Evolutionary conservation across 2,329 filamentous ascomycete species (phyloP), one percentile per base, ranked within the genome.

Genomic region (Stromatinia cepivora): DNA sequence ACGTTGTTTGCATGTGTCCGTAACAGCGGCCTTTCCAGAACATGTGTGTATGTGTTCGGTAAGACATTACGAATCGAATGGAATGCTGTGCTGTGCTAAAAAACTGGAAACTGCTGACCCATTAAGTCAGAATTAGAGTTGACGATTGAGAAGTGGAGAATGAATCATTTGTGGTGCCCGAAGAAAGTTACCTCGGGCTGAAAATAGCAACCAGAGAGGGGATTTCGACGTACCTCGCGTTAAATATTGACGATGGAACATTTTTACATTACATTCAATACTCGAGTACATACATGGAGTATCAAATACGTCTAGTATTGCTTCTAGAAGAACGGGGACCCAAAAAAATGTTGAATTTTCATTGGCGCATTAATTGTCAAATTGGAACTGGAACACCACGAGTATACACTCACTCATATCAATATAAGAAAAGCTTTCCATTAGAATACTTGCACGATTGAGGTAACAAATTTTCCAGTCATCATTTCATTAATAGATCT

Each of bases 341-440:
- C 15, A 39, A 34, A 22, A 25, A n/a, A 34, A 46, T 39, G 22
- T 28, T 15, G 15, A 39, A 13, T 15, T 15, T 52, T 39, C 61
- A 64, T 64, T 64, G 61, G 61, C 61, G 61, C 61, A 52, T 52
- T 39, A 64, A 52, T 64, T 64, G 31, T 39, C 13, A 28, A 36
- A 3, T 39, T 25, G 31, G 22, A 28, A 7, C n/a, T 58, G 56
- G 34, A 39, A 39, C 31, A 50, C 22, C 17, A 62, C 10, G 58
- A 22, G 13, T 36, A 50, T 20, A 13, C 11, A 57, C 34, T n/a
- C 20, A 63, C 15, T 13, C 15, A 11, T n/a, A 22, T 52, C 61
- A 13, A 50, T 36, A 10, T 25, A 25, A 63, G 22, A 25, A 48
- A 61, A 13, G 10, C 31, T 15, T 39, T 52, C n/a, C 34, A 13